Evolutionary conservation across 768 basidiomycete genomes (phyloP).

Genomic region (Lepiota venenata): DNA sequence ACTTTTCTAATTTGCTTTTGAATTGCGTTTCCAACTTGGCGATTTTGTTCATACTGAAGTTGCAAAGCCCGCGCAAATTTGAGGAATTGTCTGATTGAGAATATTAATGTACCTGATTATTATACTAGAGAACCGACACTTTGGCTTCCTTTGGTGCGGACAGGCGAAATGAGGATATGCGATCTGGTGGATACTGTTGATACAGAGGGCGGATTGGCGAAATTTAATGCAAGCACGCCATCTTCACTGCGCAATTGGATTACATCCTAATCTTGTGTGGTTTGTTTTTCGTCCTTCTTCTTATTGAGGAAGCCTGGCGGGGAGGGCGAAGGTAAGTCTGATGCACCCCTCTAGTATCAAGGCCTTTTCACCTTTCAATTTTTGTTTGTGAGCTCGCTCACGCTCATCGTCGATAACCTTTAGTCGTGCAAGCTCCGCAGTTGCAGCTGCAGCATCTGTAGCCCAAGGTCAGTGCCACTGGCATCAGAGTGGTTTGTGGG

Average conservation of each 20-base stretch:
- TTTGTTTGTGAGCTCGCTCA: constrained; percentile 62
- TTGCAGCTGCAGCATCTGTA: constrained; percentile 53
- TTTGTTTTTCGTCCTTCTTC: constrained; percentile 49
- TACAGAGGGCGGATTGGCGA: neutral
- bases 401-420: constrained; percentile 63
- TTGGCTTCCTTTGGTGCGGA: too few relatives aligned
- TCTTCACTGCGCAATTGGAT: too few relatives aligned
- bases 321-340: neutral
- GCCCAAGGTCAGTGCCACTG: neutral
- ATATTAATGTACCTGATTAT: too few relatives aligned
- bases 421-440: constrained; percentile 63
- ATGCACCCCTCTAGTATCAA: neutral
- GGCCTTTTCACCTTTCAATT: constrained; percentile 58
- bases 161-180: too few relatives aligned
- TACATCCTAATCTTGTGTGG: constrained; percentile 19
- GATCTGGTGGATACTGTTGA: too few relatives aligned
- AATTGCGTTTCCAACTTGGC: neutral
- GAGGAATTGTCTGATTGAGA: too few relatives aligned
- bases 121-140: too few relatives aligned
- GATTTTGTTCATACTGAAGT: constrained; percentile 8
- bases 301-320: constrained; percentile 50
- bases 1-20: constrained; percentile 15
- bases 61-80: too few relatives aligned
- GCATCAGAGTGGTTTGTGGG: neutral
- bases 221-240: too few relatives aligned